A percentile compares a stretch with the other conserved stretches of the same genome.
Conservation (phyloP, 306 rosid genomes). For the Vigna nakashimae region DNA sequence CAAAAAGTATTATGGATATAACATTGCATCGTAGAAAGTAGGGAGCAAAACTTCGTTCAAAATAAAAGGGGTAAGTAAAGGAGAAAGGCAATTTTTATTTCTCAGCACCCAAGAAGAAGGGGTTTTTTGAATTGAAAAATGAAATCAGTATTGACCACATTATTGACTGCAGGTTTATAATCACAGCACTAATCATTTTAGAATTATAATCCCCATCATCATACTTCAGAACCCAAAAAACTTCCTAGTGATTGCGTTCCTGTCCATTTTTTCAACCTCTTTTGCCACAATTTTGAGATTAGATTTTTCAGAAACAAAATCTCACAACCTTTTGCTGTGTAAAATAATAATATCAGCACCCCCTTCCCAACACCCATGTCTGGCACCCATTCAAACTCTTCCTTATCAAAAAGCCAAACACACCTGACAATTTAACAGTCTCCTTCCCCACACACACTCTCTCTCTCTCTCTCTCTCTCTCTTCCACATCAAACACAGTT, state of each 20-base stretch:
- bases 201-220: slow-evolving; percentile 91
- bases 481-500: slow-evolving; percentile 55
- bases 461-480: slow-evolving; percentile 43
- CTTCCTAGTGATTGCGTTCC: slow-evolving; percentile 31
- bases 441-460: slow-evolving; percentile 45
- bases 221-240: slow-evolving; percentile 45
- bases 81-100: slow-evolving; percentile 48
- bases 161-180: slow-evolving; percentile 52
- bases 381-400: slow-evolving; percentile 76
- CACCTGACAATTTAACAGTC: slow-evolving; percentile 68
- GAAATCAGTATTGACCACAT: slow-evolving; percentile 19
- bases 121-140: slow-evolving; percentile 45
- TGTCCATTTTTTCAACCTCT: slow-evolving; percentile 8
- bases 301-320: slow-evolving; percentile 57
- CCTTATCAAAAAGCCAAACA: slow-evolving; percentile 62
- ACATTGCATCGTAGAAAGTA: slow-evolving; percentile 44
- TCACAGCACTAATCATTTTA: slow-evolving; percentile 81
- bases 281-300: slow-evolving; percentile 22
- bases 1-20: slow-evolving; percentile 25
- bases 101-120: slow-evolving; percentile 55
- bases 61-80: slow-evolving; percentile 40
- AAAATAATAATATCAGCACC: slow-evolving; percentile 50
- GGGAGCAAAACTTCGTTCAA: slow-evolving; percentile 33
- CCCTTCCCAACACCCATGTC: slow-evolving; percentile 59
- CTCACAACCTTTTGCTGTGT: slow-evolving; percentile 61